Evolutionary conservation across 2,329 filamentous ascomycete species (phyloP).

Genomic region (Colletotrichum endophyticum): DNA sequence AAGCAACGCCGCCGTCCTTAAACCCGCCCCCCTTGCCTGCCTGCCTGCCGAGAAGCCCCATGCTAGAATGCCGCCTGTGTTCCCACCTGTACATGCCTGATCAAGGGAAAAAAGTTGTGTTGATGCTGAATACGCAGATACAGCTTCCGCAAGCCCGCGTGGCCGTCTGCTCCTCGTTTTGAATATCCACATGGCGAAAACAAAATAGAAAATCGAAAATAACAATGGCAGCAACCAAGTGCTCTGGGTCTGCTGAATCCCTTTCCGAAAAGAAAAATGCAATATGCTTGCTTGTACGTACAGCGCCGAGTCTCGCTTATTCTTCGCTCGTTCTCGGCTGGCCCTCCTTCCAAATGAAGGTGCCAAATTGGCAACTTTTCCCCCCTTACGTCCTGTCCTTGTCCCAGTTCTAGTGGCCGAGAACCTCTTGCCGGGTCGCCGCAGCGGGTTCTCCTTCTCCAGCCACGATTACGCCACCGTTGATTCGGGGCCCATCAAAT

Average conservation of each 20-base stretch:
- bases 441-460: not conserved
- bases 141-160: not conserved
- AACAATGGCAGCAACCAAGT: not conserved
- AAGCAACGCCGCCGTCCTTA: not conserved
- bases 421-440: conserved; percentile 17
- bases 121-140: not conserved
- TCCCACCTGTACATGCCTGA: not conserved
- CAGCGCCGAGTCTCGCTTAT: conserved; percentile 5
- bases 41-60: not conserved
- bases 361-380: not conserved
- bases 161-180: not conserved
- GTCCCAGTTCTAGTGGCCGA: conserved; percentile 17
- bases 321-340: not conserved
- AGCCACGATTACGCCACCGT: conserved; percentile 1
- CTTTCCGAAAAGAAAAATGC: conserved; percentile 8
- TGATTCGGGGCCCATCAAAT: not conserved
- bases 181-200: conserved; percentile 8
- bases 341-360: not conserved
- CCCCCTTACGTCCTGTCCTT: not conserved
- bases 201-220: not conserved
- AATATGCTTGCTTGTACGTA: conserved; percentile 19
- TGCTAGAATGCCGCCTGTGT: not conserved
- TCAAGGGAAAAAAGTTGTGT: not conserved
- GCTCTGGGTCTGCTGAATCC: conserved; percentile 14
- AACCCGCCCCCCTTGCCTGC: not conserved